Conservation (phyloP, 192 early-diverging fungal genomes). For the Rhizophagus prolifer region DNA sequence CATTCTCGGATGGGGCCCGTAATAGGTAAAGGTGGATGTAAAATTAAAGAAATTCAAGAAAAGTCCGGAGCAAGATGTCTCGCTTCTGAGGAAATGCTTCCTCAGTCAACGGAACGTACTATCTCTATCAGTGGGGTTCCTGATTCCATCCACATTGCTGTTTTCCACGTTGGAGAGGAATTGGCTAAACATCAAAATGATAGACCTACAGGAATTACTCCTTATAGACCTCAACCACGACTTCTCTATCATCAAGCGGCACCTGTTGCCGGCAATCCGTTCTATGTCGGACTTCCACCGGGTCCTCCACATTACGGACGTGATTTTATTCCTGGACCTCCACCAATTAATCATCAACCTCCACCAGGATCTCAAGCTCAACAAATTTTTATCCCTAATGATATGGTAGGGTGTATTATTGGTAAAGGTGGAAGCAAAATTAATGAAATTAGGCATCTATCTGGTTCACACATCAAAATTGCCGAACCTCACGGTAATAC, state of each 20-base stretch:
- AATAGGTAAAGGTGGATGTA: constrained; percentile 85
- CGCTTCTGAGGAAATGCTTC: constrained; percentile 86
- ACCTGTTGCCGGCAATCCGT: constrained; percentile 22
- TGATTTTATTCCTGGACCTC: constrained; percentile 40
- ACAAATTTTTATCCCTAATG: constrained; percentile 64
- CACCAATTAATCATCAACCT: constrained; percentile 29
- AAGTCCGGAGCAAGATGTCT: constrained; percentile 77
- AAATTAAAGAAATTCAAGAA: constrained; percentile 94
- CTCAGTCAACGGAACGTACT: constrained; percentile 88
- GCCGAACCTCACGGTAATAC: constrained; percentile 64
- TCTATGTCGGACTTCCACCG: constrained; percentile 37
- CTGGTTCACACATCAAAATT: constrained; percentile 88
- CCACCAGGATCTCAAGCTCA: constrained; percentile 50
- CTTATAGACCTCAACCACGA: constrained; percentile 68
- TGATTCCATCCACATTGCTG: constrained; percentile 82
- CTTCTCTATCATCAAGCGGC: constrained; percentile 32
- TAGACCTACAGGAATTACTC: constrained; percentile 59
- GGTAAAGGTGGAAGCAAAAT: constrained; percentile 87
- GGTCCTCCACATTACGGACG: constrained; percentile 43
- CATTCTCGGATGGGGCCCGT: constrained; percentile 84
- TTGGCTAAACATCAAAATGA: constrained; percentile 69
- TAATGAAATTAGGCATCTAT: constrained; percentile 76
- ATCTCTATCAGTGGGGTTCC: constrained; percentile 81
- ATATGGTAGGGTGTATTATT: constrained; percentile 88
- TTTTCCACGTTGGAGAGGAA: constrained; percentile 77